Evolutionary conservation across 2,329 filamentous ascomycete species (phyloP).

Genomic region (Microcyclospora pomicola): DNA sequence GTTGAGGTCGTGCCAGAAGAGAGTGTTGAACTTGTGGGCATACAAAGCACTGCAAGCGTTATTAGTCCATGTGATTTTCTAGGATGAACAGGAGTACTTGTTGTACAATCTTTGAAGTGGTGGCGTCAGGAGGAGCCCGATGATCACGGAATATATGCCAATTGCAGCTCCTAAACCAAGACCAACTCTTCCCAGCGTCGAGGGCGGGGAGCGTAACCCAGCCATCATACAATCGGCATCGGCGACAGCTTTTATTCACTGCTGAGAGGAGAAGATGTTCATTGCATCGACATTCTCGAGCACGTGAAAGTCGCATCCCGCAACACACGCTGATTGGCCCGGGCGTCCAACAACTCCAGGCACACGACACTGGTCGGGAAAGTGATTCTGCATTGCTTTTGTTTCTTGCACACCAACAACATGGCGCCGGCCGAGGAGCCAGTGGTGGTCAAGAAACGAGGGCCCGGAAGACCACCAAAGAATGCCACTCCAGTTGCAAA

Average conservation of each 20-base stretch:
- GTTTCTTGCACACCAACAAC: neutral
- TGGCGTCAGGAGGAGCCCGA: slow-evolving; percentile 39
- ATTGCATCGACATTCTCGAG: no score
- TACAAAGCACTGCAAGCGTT: slow-evolving; percentile 55
- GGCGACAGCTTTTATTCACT: no score
- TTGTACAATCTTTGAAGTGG: slow-evolving; percentile 43
- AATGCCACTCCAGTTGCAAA: slow-evolving; percentile 12
- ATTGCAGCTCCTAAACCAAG: neutral
- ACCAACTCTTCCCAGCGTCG: slow-evolving; percentile 6
- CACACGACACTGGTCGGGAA: no score
- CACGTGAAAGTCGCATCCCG: no score
- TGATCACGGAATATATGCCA: slow-evolving; percentile 14
- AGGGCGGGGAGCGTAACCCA: neutral
- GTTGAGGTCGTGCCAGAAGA: slow-evolving; percentile 58
- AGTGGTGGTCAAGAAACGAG: slow-evolving; percentile 14
- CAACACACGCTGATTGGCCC: no score
- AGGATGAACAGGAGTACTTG: neutral
- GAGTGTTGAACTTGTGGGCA: slow-evolving; percentile 60
- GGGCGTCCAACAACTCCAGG: no score
- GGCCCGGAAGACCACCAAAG: slow-evolving; percentile 12
- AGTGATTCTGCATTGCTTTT: no score
- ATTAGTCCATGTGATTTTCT: no score
- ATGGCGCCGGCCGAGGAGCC: slow-evolving; percentile 4
- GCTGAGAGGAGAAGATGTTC: no score
- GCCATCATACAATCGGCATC: no score